Percentiles rank a stretch among this genome's conserved stretches.
Evolutionary conservation across 1,139 yeast genomes (phyloP).

Genomic region (Diutina pseudorugosa): DNA sequence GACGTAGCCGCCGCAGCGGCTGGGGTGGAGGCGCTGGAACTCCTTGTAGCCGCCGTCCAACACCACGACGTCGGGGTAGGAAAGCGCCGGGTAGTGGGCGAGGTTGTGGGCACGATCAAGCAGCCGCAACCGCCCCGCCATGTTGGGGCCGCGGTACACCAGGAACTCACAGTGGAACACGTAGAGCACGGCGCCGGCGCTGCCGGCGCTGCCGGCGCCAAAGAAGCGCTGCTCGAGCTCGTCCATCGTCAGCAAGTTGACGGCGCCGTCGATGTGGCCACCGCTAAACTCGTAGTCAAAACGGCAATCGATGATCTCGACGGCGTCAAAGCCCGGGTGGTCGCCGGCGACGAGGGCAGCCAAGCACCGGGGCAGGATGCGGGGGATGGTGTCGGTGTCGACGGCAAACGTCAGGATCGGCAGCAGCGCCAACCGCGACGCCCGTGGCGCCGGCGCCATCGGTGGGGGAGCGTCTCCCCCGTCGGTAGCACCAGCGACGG

Average conservation of each 20-base stretch:
- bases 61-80: slow-evolving; percentile 80
- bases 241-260: slow-evolving; percentile 62
- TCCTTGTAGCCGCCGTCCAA: slow-evolving; percentile 85
- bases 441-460: background rate
- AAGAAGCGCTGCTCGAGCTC: slow-evolving; percentile 45
- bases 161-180: slow-evolving; percentile 94
- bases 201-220: slow-evolving; percentile 7
- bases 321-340: slow-evolving; percentile 41
- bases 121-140: slow-evolving; percentile 79
- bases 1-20: slow-evolving; percentile 69
- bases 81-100: slow-evolving; percentile 64
- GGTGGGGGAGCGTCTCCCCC: background rate
- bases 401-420: slow-evolving; percentile 13
- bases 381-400: slow-evolving; percentile 48
- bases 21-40: slow-evolving; percentile 41
- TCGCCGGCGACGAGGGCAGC: slow-evolving; percentile 13
- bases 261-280: slow-evolving; percentile 80
- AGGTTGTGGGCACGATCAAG: slow-evolving; percentile 68
- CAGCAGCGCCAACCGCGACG: background rate
- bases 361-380: slow-evolving; percentile 48
- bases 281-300: slow-evolving; percentile 87
- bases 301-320: slow-evolving; percentile 70
- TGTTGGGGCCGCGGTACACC: slow-evolving; percentile 81
- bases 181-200: slow-evolving; percentile 21
- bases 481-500: background rate